A percentile compares a stretch with the other conserved stretches of the same genome.
Evolutionary conservation across 1,284 basidiomycete species (phyloP).

Genomic region (Sparassis latifolia): DNA sequence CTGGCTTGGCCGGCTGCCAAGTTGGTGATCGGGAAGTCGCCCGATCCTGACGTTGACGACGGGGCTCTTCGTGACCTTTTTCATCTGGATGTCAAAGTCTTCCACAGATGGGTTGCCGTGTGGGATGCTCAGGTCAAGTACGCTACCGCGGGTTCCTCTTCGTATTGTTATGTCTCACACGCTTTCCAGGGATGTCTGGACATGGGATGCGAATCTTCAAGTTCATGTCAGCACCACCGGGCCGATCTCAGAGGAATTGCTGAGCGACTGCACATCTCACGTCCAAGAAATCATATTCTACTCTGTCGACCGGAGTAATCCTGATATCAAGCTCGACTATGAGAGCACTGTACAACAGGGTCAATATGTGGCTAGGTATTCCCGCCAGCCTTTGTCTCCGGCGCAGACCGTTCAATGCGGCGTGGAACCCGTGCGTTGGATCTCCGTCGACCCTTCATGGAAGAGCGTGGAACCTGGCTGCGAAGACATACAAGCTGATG

Average conservation of each 20-base stretch:
- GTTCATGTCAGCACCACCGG: constrained; percentile 10
- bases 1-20: no score
- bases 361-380: not conserved
- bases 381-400: not conserved
- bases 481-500: constrained; percentile 7
- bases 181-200: constrained; percentile 8
- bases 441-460: constrained; percentile 10
- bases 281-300: constrained; percentile 11
- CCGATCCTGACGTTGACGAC: no score
- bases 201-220: constrained; percentile 12
- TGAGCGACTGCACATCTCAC: constrained; percentile 9
- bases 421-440: constrained; percentile 6
- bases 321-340: not conserved
- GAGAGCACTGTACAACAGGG: not conserved
- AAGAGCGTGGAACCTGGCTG: constrained; percentile 3
- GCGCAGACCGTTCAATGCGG: not conserved
- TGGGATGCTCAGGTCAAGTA: constrained; percentile 3
- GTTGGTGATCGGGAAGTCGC: not conserved
- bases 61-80: not conserved
- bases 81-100: constrained; percentile 1
- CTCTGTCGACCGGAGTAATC: constrained; percentile 1
- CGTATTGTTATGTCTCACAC: not conserved
- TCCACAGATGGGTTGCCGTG: not conserved
- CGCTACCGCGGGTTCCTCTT: not conserved
- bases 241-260: constrained; percentile 6